Conservation (phyloP, 805 yeast species). For the Suhomyces xylopsoci region DNA sequence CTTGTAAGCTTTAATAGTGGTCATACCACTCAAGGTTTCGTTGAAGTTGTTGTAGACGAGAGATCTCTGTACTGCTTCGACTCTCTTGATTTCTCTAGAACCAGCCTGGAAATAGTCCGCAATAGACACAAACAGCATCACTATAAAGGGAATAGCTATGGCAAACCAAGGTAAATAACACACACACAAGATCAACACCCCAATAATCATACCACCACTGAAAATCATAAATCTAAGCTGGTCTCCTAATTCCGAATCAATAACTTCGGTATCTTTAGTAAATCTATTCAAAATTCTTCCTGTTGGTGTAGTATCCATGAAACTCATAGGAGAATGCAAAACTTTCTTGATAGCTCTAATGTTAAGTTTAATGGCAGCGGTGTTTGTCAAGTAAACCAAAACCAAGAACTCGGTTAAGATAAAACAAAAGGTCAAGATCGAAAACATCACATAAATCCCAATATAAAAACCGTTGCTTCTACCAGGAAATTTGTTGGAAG, state of each 20-base stretch:
- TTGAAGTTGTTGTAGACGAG: conserved; percentile 67
- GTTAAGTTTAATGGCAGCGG: conserved; percentile 57
- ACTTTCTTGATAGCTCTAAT: conserved; percentile 55
- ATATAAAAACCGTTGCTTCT: conserved; percentile 57
- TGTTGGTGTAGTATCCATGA: conserved; percentile 80
- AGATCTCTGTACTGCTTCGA: conserved; percentile 70
- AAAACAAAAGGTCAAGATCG: conserved; percentile 46
- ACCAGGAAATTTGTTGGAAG: conserved; percentile 37
- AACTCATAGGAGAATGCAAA: conserved; percentile 77
- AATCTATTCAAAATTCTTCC: conserved; percentile 84
- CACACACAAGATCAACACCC: conserved; percentile 58
- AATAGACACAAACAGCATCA: conserved; percentile 39
- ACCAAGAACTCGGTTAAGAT: conserved; percentile 41
- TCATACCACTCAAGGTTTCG: conserved; percentile 64
- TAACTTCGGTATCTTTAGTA: conserved; percentile 81
- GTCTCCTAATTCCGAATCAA: conserved; percentile 76
- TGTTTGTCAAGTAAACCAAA: conserved; percentile 48
- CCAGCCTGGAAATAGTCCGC: conserved; percentile 64
- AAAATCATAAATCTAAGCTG: conserved; percentile 59
- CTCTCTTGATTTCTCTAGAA: conserved; percentile 69
- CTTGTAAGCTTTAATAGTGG: conserved; percentile 59
- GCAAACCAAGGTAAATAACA: conserved; percentile 75
- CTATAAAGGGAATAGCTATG: conserved; percentile 55
- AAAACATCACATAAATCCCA: conserved; percentile 65
- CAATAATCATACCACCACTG: conserved; percentile 52